phyloP scores from a whole-genome alignment of 2,329 filamentous ascomycete genomes.

The Xylaria sp. region DNA sequence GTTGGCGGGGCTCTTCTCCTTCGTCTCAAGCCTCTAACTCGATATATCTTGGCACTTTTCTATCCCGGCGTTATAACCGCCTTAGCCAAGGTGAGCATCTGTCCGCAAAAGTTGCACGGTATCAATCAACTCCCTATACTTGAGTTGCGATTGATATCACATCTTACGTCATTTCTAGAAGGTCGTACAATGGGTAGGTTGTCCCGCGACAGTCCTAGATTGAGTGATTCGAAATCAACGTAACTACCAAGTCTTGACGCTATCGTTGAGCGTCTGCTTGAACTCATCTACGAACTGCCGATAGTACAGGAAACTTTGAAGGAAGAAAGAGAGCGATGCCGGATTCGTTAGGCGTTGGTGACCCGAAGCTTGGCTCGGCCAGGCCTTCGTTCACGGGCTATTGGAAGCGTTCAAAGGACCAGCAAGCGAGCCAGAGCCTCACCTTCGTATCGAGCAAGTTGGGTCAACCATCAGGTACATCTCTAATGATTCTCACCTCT shows the following conservation, averaged over 20 bases:
- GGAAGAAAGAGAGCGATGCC: constrained; percentile 18
- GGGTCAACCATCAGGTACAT: constrained; percentile 44
- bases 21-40: not conserved
- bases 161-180: not conserved
- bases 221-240: not conserved
- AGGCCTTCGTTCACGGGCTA: constrained; percentile 61
- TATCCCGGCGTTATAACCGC: not conserved
- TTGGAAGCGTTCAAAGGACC: constrained; percentile 59
- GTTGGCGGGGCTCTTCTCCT: not conserved
- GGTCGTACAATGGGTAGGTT: not conserved
- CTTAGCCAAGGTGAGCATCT: not conserved
- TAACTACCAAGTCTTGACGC: not conserved
- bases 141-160: not conserved
- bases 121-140: not conserved
- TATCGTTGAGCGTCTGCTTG: not conserved
- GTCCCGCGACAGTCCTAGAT: not conserved
- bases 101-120: not conserved
- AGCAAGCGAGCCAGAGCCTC: constrained; percentile 49
- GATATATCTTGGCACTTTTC: not conserved
- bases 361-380: constrained; percentile 22
- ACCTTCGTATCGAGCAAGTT: constrained; percentile 52
- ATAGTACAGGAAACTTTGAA: not conserved
- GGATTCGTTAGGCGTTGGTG: constrained; percentile 19
- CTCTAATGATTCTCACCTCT: not conserved
- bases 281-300: not conserved